Base-by-base conservation (phyloP, 2,329 filamentous ascomycete genomes). In the Arthrocladium fulminans region DNA sequence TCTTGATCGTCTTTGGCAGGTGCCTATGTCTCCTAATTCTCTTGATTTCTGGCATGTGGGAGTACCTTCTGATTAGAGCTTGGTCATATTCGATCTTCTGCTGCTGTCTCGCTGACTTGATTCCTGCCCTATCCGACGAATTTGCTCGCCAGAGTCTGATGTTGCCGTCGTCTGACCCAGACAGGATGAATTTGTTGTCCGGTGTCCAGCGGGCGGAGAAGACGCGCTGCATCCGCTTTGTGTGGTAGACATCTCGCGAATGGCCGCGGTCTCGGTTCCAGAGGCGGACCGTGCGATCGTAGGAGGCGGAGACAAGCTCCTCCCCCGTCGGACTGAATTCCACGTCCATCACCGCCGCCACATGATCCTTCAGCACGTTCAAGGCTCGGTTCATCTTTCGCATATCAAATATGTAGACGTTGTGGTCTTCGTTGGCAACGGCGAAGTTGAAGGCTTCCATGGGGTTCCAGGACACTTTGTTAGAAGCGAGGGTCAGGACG, bases 401-500 rank as follows among this genome's bases (percentile, higher is more conserved):
- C 79, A 94, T 94, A 66, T 98, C 92, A 61, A 98, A 98, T 52
- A 96, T 77, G 62, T 88, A 87, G 56, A 85, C 77, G 65, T 94
- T 94, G 70, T 96, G 90, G 62, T 97, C 92, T 72, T 98, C 92
- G 58, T 86, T 94, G 10, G 87, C 92, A 24, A 89, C 81, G 13
- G 88, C 90, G 61, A 97, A 83, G 69, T 97, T 95, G 74, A 94
- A 94, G 6, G 88, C 86, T 66, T 95, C 89, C 83, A 96, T 92
- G 0, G 92, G 92, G 58, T 96, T 96, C 88, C 90, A 98, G 37
- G 84, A 77, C 45, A 96, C 76, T 42, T 82, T 78, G 69, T 95
- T 96, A 51, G 80, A 84, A 30, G 88, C 81, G 57, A 98, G 84
- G 46, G 79, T 86, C 56, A 97, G 77, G 10, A 88, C 76, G 1